phyloP scores from a whole-genome alignment of 2,329 filamentous ascomycete genomes.

The Diplodia scrobiculata region DNA sequence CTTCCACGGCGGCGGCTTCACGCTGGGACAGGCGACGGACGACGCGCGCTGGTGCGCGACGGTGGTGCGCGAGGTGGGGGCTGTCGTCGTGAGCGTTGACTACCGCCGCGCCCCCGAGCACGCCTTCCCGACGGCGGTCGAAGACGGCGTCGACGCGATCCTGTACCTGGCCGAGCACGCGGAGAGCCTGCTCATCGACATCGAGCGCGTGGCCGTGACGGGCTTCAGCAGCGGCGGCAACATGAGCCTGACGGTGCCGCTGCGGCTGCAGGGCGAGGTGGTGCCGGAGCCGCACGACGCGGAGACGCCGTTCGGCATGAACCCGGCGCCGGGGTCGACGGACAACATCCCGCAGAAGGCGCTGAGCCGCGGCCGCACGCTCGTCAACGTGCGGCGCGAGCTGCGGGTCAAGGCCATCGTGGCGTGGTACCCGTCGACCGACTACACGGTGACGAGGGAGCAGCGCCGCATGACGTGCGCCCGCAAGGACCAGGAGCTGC shows the following conservation, averaged over 20 bases:
- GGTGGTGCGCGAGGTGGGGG: conserved; percentile 58
- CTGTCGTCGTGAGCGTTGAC: conserved; percentile 63
- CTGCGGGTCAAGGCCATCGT: conserved; percentile 59
- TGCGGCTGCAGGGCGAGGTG: conserved; percentile 58
- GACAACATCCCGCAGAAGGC: conserved; percentile 28
- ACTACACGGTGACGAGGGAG: conserved; percentile 63
- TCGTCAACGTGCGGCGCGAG: conserved; percentile 34
- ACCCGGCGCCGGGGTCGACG: conserved; percentile 13
- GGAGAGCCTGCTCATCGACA: conserved; percentile 59
- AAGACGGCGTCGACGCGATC: conserved; percentile 64
- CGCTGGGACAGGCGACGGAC: conserved; percentile 61
- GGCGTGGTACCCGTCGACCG: conserved; percentile 64
- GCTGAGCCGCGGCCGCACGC: conserved; percentile 21
- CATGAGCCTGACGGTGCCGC: conserved; percentile 62
- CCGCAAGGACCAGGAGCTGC: conserved; percentile 56
- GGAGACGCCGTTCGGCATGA: conserved; percentile 30
- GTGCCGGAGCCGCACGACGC: conserved; percentile 35
- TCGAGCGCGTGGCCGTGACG: conserved; percentile 59
- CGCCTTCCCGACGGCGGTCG: conserved; percentile 64
- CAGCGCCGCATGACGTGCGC: conserved; percentile 59
- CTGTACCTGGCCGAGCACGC: conserved; percentile 61
- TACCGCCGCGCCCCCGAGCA: conserved; percentile 64
- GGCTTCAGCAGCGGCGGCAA: conserved; percentile 67
- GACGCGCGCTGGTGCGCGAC: conserved; percentile 62
- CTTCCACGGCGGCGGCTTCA: conserved; percentile 67